Evolutionary conservation across 768 basidiomycete genomes (phyloP).

Genomic region (Peribolospora kevripleyi): DNA sequence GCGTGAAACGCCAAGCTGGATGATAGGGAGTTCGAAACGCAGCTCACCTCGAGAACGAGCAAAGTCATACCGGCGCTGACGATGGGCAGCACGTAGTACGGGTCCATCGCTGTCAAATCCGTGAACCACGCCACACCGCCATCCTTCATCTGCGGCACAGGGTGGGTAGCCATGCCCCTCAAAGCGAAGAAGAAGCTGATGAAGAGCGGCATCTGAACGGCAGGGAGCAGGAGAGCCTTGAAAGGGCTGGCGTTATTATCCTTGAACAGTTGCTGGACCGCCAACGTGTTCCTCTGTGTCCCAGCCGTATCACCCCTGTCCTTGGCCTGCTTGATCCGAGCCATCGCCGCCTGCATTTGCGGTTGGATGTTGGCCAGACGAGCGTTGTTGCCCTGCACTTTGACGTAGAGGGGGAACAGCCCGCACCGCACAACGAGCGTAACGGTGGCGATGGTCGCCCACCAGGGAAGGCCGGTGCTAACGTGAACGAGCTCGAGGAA

Average conservation of each 20-base stretch:
- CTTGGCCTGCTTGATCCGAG: slow-evolving; percentile 28
- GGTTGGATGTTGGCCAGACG: slow-evolving; percentile 36
- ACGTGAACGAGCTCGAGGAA: background rate
- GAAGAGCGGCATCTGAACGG: slow-evolving; percentile 52
- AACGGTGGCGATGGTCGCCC: slow-evolving; percentile 49
- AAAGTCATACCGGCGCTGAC: slow-evolving; percentile 37
- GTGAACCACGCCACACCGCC: slow-evolving; percentile 52
- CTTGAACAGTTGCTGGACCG: slow-evolving; percentile 32
- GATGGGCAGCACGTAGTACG: slow-evolving; percentile 46
- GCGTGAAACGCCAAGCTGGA: background rate
- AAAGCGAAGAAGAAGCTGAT: slow-evolving; percentile 65
- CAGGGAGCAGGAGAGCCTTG: slow-evolving; percentile 30
- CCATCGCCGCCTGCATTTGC: slow-evolving; percentile 32
- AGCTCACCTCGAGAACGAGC: slow-evolving; percentile 39
- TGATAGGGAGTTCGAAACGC: background rate
- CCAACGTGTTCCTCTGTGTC: slow-evolving; percentile 25
- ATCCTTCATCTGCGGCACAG: slow-evolving; percentile 45
- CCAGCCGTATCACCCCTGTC: slow-evolving; percentile 21
- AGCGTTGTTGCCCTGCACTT: slow-evolving; percentile 33
- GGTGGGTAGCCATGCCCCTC: slow-evolving; percentile 41
- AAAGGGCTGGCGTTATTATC: slow-evolving; percentile 40
- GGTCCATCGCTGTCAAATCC: slow-evolving; percentile 56
- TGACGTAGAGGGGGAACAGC: slow-evolving; percentile 38
- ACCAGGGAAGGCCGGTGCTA: slow-evolving; percentile 48
- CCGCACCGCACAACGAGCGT: slow-evolving; percentile 36